Base-by-base conservation (phyloP, 108 stramenopile genomes). In the Cyclotella choctawhatcheeana region DNA sequence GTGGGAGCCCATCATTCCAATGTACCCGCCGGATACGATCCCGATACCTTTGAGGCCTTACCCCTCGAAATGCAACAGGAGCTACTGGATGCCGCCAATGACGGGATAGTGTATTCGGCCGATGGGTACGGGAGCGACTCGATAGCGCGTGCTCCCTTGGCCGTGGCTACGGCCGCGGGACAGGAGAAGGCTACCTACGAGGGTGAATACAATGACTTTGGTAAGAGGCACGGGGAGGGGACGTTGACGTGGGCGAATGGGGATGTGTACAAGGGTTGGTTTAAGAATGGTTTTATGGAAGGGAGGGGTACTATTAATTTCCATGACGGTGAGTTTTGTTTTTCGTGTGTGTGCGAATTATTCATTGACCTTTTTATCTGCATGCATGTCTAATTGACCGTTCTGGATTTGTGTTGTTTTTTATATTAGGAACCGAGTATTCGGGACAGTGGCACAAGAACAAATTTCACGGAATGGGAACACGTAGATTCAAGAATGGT, bases 181-280 rank as follows among this genome's bases (percentile, higher is more conserved):
- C 37, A 37, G 14, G 58, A 66, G 44, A 22, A 18, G 22, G 58
- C 62, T 5, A 76, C 67, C 4, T 89, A 89, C 61, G 60, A 58
- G 20, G 89, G 89, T 16, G 80, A 78, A 2, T 85, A 73, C 44
- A 85, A 89, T 47, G 14, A 6, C 4, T 26, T 51, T 22, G 87
- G 85, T 12, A 71, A 88, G 66, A 78, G 84, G 10, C 84, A 91
- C 55, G 90, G 90, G 20, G 71, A 79, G 35, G 86, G 86, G 18
- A 47, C 52, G 37, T 27, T 88, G 70, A 77, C 34, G 14, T 91
- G 88, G 88, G 71, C 72, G 29, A 84, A 89, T 55, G 86, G 86
- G 0, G 81, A 88, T 72, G 56, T 63, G 22, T 91, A 86, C 62
- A 73, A 83, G 13, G 89, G 89, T 2, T 67, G 44, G 3, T 90